A percentile compares a stretch with the other conserved stretches of the same genome.
phyloP scores from a whole-genome alignment of 2,329 filamentous ascomycete genomes.

The Stachybotrys elegans region DNA sequence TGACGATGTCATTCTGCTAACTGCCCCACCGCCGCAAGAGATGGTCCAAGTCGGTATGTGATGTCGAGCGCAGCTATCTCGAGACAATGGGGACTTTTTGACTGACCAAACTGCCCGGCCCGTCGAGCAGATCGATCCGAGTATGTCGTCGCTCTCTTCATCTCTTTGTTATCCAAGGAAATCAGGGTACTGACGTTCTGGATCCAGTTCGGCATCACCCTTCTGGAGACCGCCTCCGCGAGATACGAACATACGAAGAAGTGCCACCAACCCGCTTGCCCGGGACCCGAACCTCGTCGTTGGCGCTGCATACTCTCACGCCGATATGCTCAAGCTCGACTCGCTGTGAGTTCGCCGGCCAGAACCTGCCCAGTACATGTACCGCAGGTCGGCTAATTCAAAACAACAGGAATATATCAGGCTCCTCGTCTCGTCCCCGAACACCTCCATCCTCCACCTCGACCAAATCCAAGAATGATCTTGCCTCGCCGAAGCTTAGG shows the following conservation, averaged over 20 bases:
- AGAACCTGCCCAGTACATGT: background rate
- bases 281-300: constrained; percentile 72
- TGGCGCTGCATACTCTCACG: constrained; percentile 93
- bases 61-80: too few relatives aligned
- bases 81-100: too few relatives aligned
- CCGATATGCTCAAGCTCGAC: constrained; percentile 87
- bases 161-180: too few relatives aligned
- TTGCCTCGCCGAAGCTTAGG: constrained; percentile 51
- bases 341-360: constrained; percentile 62
- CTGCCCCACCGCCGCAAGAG: constrained; percentile 61
- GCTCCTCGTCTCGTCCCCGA: constrained; percentile 60
- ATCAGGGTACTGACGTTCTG: constrained; percentile 21
- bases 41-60: constrained; percentile 98
- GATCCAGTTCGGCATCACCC: constrained; percentile 69
- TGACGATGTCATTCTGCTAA: constrained; percentile 21
- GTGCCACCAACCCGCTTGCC: constrained; percentile 29
- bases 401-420: constrained; percentile 60
- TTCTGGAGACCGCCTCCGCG: constrained; percentile 72
- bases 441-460: constrained; percentile 66
- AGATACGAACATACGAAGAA: constrained; percentile 45
- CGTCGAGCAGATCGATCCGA: constrained; percentile 55
- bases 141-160: constrained; percentile 42
- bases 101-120: too few relatives aligned
- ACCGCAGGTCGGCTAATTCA: background rate
- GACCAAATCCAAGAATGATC: constrained; percentile 43